phyloP scores from a whole-genome alignment of 169 alveolate genomes.

The Babesia divergens region DNA sequence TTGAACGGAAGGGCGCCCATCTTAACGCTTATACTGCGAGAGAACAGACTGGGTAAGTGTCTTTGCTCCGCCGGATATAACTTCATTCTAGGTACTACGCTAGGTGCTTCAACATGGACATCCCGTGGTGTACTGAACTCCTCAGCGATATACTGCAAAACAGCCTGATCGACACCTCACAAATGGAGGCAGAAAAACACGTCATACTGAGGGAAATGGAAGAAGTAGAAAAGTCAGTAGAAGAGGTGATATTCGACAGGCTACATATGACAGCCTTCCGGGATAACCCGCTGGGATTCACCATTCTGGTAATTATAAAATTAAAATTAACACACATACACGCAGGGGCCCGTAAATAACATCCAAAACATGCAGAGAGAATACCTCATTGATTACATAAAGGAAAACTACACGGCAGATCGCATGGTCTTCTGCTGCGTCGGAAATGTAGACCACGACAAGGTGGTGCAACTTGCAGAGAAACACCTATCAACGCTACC shows the following conservation, averaged over 20 bases:
- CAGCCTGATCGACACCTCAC: constrained; percentile 82
- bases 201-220: constrained; percentile 93
- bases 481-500: constrained; percentile 58
- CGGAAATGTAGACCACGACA: constrained; percentile 87
- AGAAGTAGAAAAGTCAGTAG: constrained; percentile 87
- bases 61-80: background rate
- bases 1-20: constrained; percentile 94
- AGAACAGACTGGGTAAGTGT: constrained; percentile 90
- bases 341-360: constrained; percentile 85
- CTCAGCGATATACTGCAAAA: constrained; percentile 89
- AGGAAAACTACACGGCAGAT: constrained; percentile 88
- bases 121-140: constrained; percentile 86
- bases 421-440: constrained; percentile 89
- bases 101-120: constrained; percentile 81
- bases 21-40: constrained; percentile 96
- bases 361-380: constrained; percentile 81
- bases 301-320: constrained; percentile 66
- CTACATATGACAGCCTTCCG: constrained; percentile 86
- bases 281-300: constrained; percentile 89
- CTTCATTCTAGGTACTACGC: constrained; percentile 68
- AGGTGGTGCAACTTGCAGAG: constrained; percentile 81
- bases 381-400: constrained; percentile 85
- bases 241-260: constrained; percentile 91
- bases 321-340: background rate
- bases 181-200: constrained; percentile 87